Evolutionary conservation across 176 grass and related monocot genomes (phyloP).

Genomic region (Tillandsia fasciculata): DNA sequence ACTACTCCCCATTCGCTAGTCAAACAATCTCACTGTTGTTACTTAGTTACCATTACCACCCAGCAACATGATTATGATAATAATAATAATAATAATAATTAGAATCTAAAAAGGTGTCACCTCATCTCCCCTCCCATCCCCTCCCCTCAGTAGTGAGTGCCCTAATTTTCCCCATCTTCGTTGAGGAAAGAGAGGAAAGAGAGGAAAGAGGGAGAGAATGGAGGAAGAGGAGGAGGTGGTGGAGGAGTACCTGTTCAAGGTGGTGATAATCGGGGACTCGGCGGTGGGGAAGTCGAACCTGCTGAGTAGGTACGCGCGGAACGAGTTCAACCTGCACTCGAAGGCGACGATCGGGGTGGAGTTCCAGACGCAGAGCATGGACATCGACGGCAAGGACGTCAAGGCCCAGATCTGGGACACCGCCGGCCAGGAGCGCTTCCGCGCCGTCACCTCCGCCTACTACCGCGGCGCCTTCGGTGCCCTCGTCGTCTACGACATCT

Average conservation of each 20-base stretch:
- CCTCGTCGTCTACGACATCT: constrained; percentile 66
- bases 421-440: constrained; percentile 54
- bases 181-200: background rate
- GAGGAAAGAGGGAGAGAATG: background rate
- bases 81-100: no score
- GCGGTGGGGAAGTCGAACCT: constrained; percentile 60
- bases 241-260: constrained; percentile 74
- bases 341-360: constrained; percentile 70
- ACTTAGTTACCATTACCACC: no score
- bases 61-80: no score
- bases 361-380: constrained; percentile 65
- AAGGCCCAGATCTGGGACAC: constrained; percentile 76
- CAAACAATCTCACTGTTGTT: no score
- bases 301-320: constrained; percentile 49
- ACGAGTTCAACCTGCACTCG: constrained; percentile 63
- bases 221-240: constrained; percentile 44
- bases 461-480: constrained; percentile 52
- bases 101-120: no score
- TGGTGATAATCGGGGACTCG: constrained; percentile 62
- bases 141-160: background rate
- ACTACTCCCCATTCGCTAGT: no score
- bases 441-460: constrained; percentile 59
- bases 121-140: no score
- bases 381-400: constrained; percentile 4
- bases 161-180: background rate